These are phyloP conservation scores for Pistacia atlantica DNA, from an alignment of 345 rosid species.

Conservation along the genomic window DNA sequence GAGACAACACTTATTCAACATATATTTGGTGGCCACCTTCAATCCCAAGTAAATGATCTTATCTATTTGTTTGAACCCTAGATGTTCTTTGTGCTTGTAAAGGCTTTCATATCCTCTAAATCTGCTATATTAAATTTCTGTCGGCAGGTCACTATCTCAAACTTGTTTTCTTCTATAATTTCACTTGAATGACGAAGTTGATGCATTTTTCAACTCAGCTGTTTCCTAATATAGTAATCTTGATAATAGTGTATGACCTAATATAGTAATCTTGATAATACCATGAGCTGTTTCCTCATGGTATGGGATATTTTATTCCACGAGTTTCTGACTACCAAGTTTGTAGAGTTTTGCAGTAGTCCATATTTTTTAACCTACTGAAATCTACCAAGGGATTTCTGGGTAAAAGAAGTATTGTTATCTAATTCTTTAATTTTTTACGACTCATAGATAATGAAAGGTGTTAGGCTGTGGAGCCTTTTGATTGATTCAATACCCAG, in stretches of 20 bases:
- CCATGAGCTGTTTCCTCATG: not conserved
- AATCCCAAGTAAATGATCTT: slow-evolving; percentile 69
- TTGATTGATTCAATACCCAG: not conserved
- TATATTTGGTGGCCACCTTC: slow-evolving; percentile 92
- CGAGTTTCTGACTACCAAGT: not conserved
- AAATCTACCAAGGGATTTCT: not conserved
- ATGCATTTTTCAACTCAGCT: not conserved
- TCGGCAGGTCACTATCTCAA: not conserved
- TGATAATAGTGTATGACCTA: not conserved
- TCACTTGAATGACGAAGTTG: not conserved
- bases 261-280: not conserved
- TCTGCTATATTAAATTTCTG: not conserved
- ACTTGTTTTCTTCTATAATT: not conserved
- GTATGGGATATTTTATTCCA: not conserved
- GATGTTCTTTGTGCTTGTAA: slow-evolving; percentile 6
- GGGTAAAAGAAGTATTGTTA: not conserved
- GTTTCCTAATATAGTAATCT: not conserved
- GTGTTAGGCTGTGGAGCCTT: not conserved
- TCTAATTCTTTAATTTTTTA: too few species aligned
- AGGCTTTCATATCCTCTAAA: not conserved
- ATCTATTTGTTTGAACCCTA: slow-evolving; percentile 4
- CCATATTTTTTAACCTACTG: not conserved
- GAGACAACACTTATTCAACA: slow-evolving; percentile 93
- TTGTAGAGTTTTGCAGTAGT: not conserved
- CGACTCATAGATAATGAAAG: not conserved